Evolutionary conservation across 1,284 basidiomycete genomes (phyloP).

Genomic region (Psilocybe mexicana): DNA sequence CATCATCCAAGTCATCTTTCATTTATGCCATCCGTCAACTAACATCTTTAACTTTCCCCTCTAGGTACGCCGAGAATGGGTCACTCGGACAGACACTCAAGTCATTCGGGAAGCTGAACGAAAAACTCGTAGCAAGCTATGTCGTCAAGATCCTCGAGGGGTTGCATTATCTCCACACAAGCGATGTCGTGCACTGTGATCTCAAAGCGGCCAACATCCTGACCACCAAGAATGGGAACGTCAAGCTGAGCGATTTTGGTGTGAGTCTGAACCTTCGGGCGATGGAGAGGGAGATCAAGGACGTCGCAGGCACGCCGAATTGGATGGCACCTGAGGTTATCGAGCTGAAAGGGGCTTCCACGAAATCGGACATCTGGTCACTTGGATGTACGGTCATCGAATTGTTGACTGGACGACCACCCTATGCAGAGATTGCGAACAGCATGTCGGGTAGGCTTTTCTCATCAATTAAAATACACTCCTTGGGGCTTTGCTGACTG

Average conservation of each 20-base stretch:
- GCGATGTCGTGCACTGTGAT: conserved; percentile 87
- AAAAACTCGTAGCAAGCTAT: conserved; percentile 85
- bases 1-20: neutral
- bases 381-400: conserved; percentile 93
- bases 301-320: conserved; percentile 92
- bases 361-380: conserved; percentile 89
- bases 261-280: conserved; percentile 98
- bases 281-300: conserved; percentile 81
- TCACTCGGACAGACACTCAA: conserved; percentile 89
- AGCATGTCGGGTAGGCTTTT: conserved; percentile 74
- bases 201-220: conserved; percentile 99
- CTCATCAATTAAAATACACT: conserved; percentile 7
- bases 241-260: conserved; percentile 98
- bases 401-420: conserved; percentile 87
- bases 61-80: conserved; percentile 90
- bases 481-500: neutral
- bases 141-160: conserved; percentile 94
- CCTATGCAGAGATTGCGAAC: conserved; percentile 85
- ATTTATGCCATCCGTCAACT: conserved; percentile 6
- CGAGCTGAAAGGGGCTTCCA: conserved; percentile 74
- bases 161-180: conserved; percentile 83
- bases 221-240: conserved; percentile 95
- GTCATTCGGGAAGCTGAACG: conserved; percentile 90
- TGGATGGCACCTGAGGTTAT: conserved; percentile 99
- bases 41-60: conserved; percentile 13